Percentiles rank a stretch among this genome's conserved stretches.
Evolutionary conservation across 2,329 filamentous ascomycete genomes (phyloP).

Genomic region (Trichoderma brevicompactum): DNA sequence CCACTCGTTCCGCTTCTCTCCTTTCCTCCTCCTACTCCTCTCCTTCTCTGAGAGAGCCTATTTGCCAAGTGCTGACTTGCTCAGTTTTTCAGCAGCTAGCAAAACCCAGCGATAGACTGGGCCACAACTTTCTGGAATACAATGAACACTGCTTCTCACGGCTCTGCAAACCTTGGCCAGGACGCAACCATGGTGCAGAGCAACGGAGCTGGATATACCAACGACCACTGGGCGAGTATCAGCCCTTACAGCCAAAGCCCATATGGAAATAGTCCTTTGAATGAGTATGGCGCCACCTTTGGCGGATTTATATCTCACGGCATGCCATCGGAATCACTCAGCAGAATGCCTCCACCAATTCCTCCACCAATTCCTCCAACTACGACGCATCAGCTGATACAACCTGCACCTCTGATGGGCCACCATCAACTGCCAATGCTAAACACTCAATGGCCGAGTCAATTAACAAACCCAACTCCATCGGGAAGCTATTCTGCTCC

Average conservation of each 20-base stretch:
- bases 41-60: constrained; percentile 16
- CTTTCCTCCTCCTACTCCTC: neutral
- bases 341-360: constrained; percentile 62
- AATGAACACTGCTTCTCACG: constrained; percentile 44
- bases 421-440: constrained; percentile 68
- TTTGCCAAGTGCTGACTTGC: constrained; percentile 25
- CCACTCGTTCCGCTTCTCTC: constrained; percentile 20
- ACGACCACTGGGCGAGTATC: constrained; percentile 61
- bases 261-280: constrained; percentile 57
- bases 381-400: constrained; percentile 40
- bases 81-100: constrained; percentile 23
- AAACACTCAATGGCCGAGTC: constrained; percentile 79
- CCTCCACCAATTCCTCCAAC: constrained; percentile 42
- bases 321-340: constrained; percentile 55
- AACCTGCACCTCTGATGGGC: constrained; percentile 51
- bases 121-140: constrained; percentile 30
- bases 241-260: constrained; percentile 67
- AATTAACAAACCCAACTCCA: constrained; percentile 71
- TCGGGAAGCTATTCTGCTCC: constrained; percentile 60
- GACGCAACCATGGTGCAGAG: constrained; percentile 41
- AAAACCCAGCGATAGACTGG: constrained; percentile 26
- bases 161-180: constrained; percentile 40
- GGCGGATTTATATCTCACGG: constrained; percentile 59
- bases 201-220: constrained; percentile 42
- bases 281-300: constrained; percentile 66